Conservation (phyloP, 2,329 filamentous ascomycete species). For the Elsinoe ampelina region DNA sequence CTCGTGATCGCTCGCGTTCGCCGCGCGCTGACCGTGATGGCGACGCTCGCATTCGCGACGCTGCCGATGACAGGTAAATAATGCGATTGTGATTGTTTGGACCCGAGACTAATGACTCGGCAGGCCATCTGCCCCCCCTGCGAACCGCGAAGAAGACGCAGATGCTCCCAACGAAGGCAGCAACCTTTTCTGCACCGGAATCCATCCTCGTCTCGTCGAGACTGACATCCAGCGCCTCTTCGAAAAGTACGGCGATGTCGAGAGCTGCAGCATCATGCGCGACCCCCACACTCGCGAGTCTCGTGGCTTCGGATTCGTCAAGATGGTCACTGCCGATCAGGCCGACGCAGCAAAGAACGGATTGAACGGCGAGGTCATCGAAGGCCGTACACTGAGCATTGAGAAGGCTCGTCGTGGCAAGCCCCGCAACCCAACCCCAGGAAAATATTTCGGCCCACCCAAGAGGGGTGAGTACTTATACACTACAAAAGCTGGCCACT, state of each 20-base stretch:
- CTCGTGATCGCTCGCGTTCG: conserved; percentile 58
- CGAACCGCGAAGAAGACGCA: conserved; percentile 57
- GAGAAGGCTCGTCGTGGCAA: conserved; percentile 96
- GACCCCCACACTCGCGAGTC: conserved; percentile 98
- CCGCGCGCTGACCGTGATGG: conserved; percentile 47
- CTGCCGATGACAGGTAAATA: conserved; percentile 35
- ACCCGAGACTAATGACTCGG: conserved; percentile 22
- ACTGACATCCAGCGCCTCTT: conserved; percentile 89
- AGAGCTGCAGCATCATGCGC: conserved; percentile 99
- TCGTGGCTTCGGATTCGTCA: conserved; percentile 97
- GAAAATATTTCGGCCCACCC: conserved; percentile 97
- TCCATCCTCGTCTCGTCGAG: conserved; percentile 85
- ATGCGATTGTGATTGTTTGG: conserved; percentile 14
- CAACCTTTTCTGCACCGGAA: conserved; percentile 97
- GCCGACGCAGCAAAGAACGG: conserved; percentile 96
- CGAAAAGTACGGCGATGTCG: conserved; percentile 96
- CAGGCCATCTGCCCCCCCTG: conserved; percentile 39
- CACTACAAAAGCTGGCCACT: conserved; percentile 6
- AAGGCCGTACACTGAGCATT: conserved; percentile 92
- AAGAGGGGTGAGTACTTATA: conserved; percentile 68
- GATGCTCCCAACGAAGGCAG: conserved; percentile 85
- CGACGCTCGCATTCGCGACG: conserved; percentile 52
- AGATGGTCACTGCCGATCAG: conserved; percentile 92
- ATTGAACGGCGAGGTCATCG: conserved; percentile 87
- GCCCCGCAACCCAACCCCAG: conserved; percentile 89